Evolutionary conservation across 106 monocot species (phyloP), one percentile per base, ranked within the genome.

Genomic region (Platanthera guangdongensis): DNA sequence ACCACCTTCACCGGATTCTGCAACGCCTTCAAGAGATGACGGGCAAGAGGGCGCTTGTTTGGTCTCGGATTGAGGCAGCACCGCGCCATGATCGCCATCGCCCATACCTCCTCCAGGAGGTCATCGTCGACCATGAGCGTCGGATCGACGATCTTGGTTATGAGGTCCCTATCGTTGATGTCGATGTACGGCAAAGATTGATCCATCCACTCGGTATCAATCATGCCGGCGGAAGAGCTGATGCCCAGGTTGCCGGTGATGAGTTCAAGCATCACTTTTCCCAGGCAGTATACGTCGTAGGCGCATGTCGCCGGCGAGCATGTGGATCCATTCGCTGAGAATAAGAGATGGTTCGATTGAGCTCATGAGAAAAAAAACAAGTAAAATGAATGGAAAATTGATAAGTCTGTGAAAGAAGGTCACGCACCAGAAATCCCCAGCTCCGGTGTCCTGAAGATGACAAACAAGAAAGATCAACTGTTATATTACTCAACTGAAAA

Each of bases 1-100:
- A 88, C 82, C 51, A 92, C 81, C 72, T 80, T 88, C 48, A 92
- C 47, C 11, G 91, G 91, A 22, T 92, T 88, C 71, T 92, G 86
- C 12, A 92, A 63, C 0, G 91, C 91, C 45, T 85, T 92, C 57
- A 92, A 71, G 32, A 92, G 59, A 8, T 92, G 75, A n/a, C 81
- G 75, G 6, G 84, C 82, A 1, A 73, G 75, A 13, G 91, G 91
- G 7, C 91, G 79, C 50, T 71, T 88, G 6, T 84, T 78, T 6
- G 91, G 84, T n/a, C 74, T 92, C 30, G 88, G 82, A 51, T 92
- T 84, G 11, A 92, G 74, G 83, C 91, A 92, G 5, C 84, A 79
- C 57, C 86, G 86, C 4, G 91, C 91, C 22, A 92, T 82, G 16
- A 88, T 71, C 4, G 84, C 76, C 65, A 86, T 82, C 12, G 91